These are phyloP conservation scores for Solanum rostratum DNA, from an alignment of 257 asterid genomes.

Conservation along the genomic window DNA sequence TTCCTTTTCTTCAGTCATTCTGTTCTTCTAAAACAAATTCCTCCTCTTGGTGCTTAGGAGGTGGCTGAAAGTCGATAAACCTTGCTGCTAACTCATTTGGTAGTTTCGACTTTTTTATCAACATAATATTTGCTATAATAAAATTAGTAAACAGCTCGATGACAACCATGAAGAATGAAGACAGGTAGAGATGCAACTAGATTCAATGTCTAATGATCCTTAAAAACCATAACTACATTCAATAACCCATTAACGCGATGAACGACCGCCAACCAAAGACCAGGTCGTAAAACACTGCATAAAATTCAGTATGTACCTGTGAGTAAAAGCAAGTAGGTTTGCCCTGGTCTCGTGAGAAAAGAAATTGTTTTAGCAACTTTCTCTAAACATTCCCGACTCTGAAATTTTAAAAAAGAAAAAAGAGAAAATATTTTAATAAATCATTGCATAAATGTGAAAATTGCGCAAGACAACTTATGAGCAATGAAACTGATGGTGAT, in stretches of 20 bases:
- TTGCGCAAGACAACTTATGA: neutral
- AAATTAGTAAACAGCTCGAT: neutral
- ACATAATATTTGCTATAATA: neutral
- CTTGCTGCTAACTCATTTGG: neutral
- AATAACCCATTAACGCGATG: neutral
- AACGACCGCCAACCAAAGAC: neutral
- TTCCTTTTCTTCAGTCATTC: neutral
- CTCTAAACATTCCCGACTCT: conserved; percentile 98
- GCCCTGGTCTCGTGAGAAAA: conserved; percentile 50
- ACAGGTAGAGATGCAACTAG: neutral
- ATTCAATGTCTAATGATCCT: neutral
- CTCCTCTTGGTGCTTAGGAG: neutral
- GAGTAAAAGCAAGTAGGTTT: conserved; percentile 53
- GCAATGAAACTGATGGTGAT: neutral
- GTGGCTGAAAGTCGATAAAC: neutral
- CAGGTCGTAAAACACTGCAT: neutral
- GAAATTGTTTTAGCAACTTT: conserved; percentile 69
- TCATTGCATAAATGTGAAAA: neutral
- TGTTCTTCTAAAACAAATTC: neutral
- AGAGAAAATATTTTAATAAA: neutral
- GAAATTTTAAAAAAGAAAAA: neutral
- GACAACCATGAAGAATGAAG: neutral
- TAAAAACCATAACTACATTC: neutral
- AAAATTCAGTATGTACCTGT: conserved; percentile 43
- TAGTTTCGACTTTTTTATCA: neutral